Percentiles rank a stretch among this genome's conserved stretches.
These are phyloP conservation scores for Candida sanyaensis DNA, from an alignment of 1,139 yeast species.

Conservation along the genomic window DNA sequence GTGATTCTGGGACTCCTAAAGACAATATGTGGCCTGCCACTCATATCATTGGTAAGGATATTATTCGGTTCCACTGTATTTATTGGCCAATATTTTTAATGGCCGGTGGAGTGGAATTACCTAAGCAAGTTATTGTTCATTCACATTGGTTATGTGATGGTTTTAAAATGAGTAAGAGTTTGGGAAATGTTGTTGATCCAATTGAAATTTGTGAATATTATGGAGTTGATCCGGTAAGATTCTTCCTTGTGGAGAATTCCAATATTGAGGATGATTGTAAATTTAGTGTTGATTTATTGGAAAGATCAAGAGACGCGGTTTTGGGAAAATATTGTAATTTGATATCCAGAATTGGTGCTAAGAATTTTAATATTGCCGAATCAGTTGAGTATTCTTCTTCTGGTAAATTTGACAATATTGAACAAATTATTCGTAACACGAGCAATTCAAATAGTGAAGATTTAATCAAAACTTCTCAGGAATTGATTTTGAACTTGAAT, in stretches of 20 bases:
- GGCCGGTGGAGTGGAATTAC: slow-evolving; percentile 76
- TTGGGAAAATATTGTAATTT: slow-evolving; percentile 86
- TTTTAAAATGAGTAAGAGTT: slow-evolving; percentile 87
- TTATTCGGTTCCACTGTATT: slow-evolving; percentile 81
- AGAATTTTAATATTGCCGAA: slow-evolving; percentile 59
- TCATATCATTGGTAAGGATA: slow-evolving; percentile 92
- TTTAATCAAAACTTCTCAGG: slow-evolving; percentile 19
- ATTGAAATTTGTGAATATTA: slow-evolving; percentile 56
- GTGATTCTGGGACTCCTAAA: not conserved
- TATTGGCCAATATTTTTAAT: slow-evolving; percentile 93
- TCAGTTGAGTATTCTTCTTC: slow-evolving; percentile 32
- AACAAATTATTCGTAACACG: slow-evolving; percentile 17
- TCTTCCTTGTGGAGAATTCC: slow-evolving; percentile 77
- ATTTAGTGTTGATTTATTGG: slow-evolving; percentile 62
- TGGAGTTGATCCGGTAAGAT: slow-evolving; percentile 74
- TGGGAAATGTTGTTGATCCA: slow-evolving; percentile 97
- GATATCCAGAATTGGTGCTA: slow-evolving; percentile 70
- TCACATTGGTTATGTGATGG: slow-evolving; percentile 95
- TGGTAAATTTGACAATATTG: slow-evolving; percentile 28
- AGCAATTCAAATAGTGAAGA: slow-evolving; percentile 6
- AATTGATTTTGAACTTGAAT: slow-evolving; percentile 22
- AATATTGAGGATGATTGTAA: slow-evolving; percentile 78
- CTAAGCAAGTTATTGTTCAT: slow-evolving; percentile 80
- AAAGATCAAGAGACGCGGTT: slow-evolving; percentile 60
- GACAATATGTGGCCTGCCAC: slow-evolving; percentile 58